Conservation (phyloP, 768 basidiomycete genomes). For the Russula compacta region DNA sequence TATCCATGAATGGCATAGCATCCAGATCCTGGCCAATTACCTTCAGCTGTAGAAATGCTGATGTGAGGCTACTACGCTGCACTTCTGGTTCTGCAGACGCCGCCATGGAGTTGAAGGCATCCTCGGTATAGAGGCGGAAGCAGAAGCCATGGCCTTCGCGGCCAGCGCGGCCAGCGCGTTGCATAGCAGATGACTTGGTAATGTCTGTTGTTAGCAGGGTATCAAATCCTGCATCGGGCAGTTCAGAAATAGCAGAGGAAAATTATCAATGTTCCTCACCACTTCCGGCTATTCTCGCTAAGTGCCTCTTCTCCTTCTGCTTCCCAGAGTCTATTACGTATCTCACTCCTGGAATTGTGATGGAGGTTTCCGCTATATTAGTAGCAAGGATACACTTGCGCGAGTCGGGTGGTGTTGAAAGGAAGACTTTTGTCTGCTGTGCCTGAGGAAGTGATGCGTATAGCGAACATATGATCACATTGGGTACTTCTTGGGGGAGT, state of each 20-base stretch:
- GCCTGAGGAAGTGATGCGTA: constrained; percentile 76
- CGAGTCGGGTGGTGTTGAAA: constrained; percentile 48
- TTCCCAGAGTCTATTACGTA: constrained; percentile 96
- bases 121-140: constrained; percentile 88
- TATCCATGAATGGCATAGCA: constrained; percentile 82
- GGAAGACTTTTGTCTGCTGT: constrained; percentile 75
- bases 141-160: constrained; percentile 87
- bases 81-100: constrained; percentile 81
- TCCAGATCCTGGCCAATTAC: constrained; percentile 76
- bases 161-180: constrained; percentile 93
- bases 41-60: constrained; percentile 78
- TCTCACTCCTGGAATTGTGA: constrained; percentile 92
- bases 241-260: background rate
- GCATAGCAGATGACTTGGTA: constrained; percentile 83
- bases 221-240: constrained; percentile 62
- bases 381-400: constrained; percentile 94
- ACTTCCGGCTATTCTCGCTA: constrained; percentile 60
- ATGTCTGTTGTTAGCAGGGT: constrained; percentile 75
- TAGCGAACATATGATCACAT: constrained; percentile 74
- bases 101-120: constrained; percentile 58
- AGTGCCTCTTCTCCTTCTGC: constrained; percentile 88
- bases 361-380: constrained; percentile 96
- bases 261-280: constrained; percentile 31
- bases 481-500: constrained; percentile 37
- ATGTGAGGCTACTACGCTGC: constrained; percentile 73